These are phyloP conservation scores for Epichloe typhina DNA, from an alignment of 2,329 filamentous ascomycete genomes.

Conservation along the genomic window DNA sequence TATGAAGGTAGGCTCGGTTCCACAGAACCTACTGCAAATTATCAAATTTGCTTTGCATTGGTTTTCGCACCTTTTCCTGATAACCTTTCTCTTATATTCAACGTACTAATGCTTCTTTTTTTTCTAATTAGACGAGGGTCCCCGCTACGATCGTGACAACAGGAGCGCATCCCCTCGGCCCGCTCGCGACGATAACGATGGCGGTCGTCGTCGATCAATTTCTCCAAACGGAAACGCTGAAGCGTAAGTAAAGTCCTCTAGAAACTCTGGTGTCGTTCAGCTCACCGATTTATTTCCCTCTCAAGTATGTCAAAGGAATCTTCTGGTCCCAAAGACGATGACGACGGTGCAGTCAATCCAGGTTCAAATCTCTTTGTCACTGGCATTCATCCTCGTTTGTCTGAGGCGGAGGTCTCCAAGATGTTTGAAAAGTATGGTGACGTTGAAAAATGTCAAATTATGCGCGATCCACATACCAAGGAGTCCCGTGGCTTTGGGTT, in stretches of 20 bases:
- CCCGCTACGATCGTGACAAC: slow-evolving; percentile 54
- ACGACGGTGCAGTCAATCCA: slow-evolving; percentile 75
- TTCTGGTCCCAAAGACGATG: slow-evolving; percentile 42
- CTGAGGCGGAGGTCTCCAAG: slow-evolving; percentile 79
- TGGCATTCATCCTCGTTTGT: slow-evolving; percentile 86
- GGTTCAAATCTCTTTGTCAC: slow-evolving; percentile 98
- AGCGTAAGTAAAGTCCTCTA: slow-evolving; percentile 10
- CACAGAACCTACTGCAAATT: background rate
- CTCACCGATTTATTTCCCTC: background rate
- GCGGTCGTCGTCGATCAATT: slow-evolving; percentile 46
- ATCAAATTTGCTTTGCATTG: background rate
- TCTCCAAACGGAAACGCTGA: slow-evolving; percentile 40
- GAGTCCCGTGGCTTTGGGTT: slow-evolving; percentile 98
- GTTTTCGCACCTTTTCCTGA: background rate
- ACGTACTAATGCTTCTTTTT: background rate
- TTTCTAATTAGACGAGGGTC: slow-evolving; percentile 40
- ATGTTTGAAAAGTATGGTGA: slow-evolving; percentile 98
- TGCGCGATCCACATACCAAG: slow-evolving; percentile 96
- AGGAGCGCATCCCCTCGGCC: slow-evolving; percentile 53
- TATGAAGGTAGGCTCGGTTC: slow-evolving; percentile 41
- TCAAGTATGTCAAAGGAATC: slow-evolving; percentile 38
- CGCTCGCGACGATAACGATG: slow-evolving; percentile 46
- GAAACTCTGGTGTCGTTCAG: background rate
- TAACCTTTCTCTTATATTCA: background rate
- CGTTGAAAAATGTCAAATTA: slow-evolving; percentile 98